Conservation (phyloP, 495 filamentous ascomycete genomes). For the Trichoderma parareesei region DNA sequence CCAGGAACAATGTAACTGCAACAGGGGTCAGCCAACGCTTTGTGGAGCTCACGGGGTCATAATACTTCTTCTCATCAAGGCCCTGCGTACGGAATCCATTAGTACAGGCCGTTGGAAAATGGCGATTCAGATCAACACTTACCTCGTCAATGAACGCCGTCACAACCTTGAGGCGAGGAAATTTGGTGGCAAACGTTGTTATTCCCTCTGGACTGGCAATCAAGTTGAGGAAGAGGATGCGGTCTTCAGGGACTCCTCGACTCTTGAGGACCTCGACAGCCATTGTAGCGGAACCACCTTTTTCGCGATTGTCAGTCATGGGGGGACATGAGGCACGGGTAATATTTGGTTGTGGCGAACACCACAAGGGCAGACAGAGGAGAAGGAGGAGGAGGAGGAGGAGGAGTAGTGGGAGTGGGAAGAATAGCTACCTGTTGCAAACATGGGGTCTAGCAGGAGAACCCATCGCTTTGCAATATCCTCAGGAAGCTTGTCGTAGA, state of each 20-base stretch:
- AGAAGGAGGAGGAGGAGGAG: background rate
- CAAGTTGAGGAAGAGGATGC: slow-evolving; percentile 90
- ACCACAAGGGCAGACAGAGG: background rate
- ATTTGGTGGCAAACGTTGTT: slow-evolving; percentile 78
- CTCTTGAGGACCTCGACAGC: slow-evolving; percentile 86
- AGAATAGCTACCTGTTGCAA: slow-evolving; percentile 71
- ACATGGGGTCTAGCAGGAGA: slow-evolving; percentile 95
- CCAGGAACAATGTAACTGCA: slow-evolving; percentile 91
- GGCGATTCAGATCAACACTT: slow-evolving; percentile 12
- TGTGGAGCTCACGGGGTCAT: slow-evolving; percentile 12
- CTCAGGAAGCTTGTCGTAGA: slow-evolving; percentile 93
- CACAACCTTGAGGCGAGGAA: slow-evolving; percentile 86
- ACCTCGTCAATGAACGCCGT: slow-evolving; percentile 91
- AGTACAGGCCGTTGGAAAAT: slow-evolving; percentile 14
- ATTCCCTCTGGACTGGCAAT: slow-evolving; percentile 94
- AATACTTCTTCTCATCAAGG: slow-evolving; percentile 92
- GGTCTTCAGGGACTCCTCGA: slow-evolving; percentile 86
- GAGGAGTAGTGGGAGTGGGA: background rate
- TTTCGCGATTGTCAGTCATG: background rate
- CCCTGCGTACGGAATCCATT: slow-evolving; percentile 39
- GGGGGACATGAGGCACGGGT: no score
- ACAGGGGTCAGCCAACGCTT: slow-evolving; percentile 18
- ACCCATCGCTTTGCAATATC: slow-evolving; percentile 93
- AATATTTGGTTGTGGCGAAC: background rate
- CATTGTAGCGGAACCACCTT: slow-evolving; percentile 92